Percentiles rank a stretch among this genome's conserved stretches.
Evolutionary conservation across 73 alveolate species (phyloP).

Genomic region (Diophrys appendiculata): DNA sequence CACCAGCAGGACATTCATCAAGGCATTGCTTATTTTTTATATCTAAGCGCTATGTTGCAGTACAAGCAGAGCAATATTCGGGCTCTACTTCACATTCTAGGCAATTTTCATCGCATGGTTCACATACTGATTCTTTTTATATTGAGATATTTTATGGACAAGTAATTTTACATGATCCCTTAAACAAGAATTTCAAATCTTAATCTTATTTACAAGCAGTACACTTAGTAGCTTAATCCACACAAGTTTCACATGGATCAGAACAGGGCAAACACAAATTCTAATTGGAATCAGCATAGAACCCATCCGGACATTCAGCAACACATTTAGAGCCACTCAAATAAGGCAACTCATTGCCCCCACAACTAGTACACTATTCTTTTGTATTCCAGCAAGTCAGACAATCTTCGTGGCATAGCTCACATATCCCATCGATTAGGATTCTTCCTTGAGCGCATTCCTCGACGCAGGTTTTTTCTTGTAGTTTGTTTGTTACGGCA

Average conservation of each 20-base stretch:
- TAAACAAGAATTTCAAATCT: constrained; percentile 17
- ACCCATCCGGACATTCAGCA: neutral
- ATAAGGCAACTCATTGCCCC: neutral
- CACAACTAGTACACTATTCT: constrained; percentile 50
- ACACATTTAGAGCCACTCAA: neutral
- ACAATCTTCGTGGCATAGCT: constrained; percentile 36
- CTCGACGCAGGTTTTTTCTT: constrained; percentile 52
- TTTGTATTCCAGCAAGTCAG: constrained; percentile 23
- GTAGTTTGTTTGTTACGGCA: constrained; percentile 27
- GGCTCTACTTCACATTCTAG: neutral
- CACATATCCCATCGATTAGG: constrained; percentile 33
- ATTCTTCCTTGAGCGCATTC: constrained; percentile 38
- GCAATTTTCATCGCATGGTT: constrained; percentile 13
- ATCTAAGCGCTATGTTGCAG: neutral
- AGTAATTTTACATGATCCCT: constrained; percentile 10
- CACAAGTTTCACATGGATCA: neutral
- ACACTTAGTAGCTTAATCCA: neutral
- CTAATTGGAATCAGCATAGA: neutral
- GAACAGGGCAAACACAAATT: neutral
- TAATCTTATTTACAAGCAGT: neutral
- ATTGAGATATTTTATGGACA: constrained; percentile 33
- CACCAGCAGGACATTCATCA: neutral
- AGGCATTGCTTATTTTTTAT: neutral
- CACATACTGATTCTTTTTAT: constrained; percentile 26
- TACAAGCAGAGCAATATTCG: neutral